Evolutionary conservation across 2,329 filamentous ascomycete genomes (phyloP), one percentile per base, ranked within the genome.

Genomic region (Penicillium sp.): DNA sequence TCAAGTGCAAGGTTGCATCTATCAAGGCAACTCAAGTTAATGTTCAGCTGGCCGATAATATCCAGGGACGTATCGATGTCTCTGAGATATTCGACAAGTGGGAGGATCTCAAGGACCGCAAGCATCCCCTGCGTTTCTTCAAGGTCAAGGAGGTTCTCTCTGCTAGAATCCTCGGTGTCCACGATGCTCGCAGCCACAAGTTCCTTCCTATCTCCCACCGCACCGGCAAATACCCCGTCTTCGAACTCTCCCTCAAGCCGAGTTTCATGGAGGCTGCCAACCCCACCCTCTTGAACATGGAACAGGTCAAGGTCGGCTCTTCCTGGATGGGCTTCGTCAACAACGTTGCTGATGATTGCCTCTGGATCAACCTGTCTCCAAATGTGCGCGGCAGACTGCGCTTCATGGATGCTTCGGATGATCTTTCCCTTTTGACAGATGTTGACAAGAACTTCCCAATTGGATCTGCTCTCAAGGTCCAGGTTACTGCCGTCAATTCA

Each of bases 11-110:
- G 61, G 83, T 99, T 40, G 82, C 83, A n/a, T 90, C 90, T 0
- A 77, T 96, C 66, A 96, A 95, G 72, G 86, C 87, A 44, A 96
- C 92, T 0, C 94, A 99, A 69, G 77, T 97, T 49, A 97, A 97
- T 61, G 90, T 99, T 5, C 84, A 89, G 60, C 80, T 97, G 45
- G 87, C 90, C 39, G 90, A 95, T 65, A 90, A 91, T 58, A 80
- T 95, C 8, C 89, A 95, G 68, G 94, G 92, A n/a, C 89, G 94
- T 16, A 86, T 99, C 53, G 92, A 96, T 66, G 83, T 94, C 5
- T 95, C 94, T 1, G 90, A 97, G 69, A 75, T 92, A 11, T 99
- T 95, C 68, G 89, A 96, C 69, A 80, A 79, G 10, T 96, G 88
- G 87, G 88, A 95, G 42, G 86, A 92, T 39, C 94, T 99, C 63